Conservation (phyloP, 2,329 filamentous ascomycete genomes). For the Calonectria henricotiae region DNA sequence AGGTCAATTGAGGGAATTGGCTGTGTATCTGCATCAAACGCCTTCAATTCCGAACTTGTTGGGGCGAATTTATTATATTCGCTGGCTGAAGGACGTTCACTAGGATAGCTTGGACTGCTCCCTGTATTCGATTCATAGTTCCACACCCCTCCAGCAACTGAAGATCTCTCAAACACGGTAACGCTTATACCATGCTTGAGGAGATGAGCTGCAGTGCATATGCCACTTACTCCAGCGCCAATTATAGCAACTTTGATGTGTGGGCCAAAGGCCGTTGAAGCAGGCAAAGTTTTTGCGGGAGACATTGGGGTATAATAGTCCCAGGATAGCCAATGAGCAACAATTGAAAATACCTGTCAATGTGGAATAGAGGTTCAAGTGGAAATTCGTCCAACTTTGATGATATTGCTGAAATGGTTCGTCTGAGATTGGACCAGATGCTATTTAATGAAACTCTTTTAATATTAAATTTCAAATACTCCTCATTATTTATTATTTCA, state of each 20-base stretch:
- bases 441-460: too few species aligned
- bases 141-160: constrained; percentile 10
- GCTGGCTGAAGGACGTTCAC: background rate
- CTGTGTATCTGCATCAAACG: background rate
- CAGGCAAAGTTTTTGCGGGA: background rate
- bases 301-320: background rate
- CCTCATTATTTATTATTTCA: too few species aligned
- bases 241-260: constrained; percentile 7
- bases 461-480: too few species aligned
- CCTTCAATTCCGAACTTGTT: background rate
- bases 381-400: background rate
- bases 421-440: too few species aligned
- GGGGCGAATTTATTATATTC: background rate
- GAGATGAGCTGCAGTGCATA: constrained; percentile 20
- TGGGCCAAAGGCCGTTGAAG: background rate
- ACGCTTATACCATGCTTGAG: constrained; percentile 7
- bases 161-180: constrained; percentile 6
- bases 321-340: background rate
- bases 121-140: background rate
- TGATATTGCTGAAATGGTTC: too few species aligned
- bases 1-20: too few species aligned
- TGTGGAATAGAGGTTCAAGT: background rate
- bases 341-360: background rate
- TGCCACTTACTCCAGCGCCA: constrained; percentile 9
- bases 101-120: background rate